Base-by-base conservation (phyloP, 2,329 filamentous ascomycete genomes). In the Epichloe glyceriae region DNA sequence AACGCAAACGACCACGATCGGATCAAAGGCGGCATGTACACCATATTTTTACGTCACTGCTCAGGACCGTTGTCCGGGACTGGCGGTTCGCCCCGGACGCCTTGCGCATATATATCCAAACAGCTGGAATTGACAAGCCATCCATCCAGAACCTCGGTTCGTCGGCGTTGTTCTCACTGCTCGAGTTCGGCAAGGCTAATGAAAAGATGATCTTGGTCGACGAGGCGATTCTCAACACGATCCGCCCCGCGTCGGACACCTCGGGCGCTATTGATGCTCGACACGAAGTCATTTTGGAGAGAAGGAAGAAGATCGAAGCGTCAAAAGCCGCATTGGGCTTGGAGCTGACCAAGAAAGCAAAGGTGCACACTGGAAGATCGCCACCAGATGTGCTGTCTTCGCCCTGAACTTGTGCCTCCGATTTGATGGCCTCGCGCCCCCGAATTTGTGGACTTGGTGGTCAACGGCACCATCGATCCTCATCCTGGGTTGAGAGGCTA, bases 21-120 rank as follows among this genome's bases (percentile, higher is more conserved):
- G 14, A 95, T 98, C 66, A 98, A 98, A 68, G 93, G 94, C 35
- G 86, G 85, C 37, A 82, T 98, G 72, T 97, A 93, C 64, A 90
- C 90, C 0, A 70, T 98, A 30, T 72, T 17, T 94, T 91, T 60
- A 90, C 91, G 11, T 94, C 87, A 54, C 72, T 98, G 37, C 78
- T 89, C 5, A 94, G 90, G 69, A 94, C 91, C 0, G 79, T 95
- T 44, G 80, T 88, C 45, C 84, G 86, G 50, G 90, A 98, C 64
- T 98, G 94, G 94, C 85, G 90, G 39, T 96, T 90, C 66, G 88
- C 93, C 0, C 93, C 94, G 1, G 79, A 85, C n/a, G 72, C 96
- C 46, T 87, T 98, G 71, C 83, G 84, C 49, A 75, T 93, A 8
- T 98, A 95, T 68, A 93, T 98, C 56, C 81, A 86, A 60, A 88